Evolutionary conservation across 352 stramenopile genomes (phyloP), one percentile per base, ranked within the genome.

Genomic region (Lagenidium sp.): DNA sequence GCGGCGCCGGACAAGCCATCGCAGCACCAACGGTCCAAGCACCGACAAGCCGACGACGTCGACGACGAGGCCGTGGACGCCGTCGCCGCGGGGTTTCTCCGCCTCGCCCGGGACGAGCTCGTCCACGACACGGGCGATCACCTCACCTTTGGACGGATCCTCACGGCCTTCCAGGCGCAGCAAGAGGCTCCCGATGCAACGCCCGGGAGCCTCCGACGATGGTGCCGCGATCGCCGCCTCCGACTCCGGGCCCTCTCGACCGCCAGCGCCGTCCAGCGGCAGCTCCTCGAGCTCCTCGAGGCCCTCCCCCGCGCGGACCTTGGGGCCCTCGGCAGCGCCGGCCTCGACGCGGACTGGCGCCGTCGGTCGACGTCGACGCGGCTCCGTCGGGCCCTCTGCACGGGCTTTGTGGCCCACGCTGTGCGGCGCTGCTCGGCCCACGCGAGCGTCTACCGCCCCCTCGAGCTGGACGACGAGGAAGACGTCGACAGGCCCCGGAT

Each of bases 361-460:
- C 44, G 42, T 16, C 20, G 36, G 18, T 59, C 52, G 13, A 20
- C 21, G 10, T 38, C 50, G 1, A 53, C 55, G 15, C 44, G 55
- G 15, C 25, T 60, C 22, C 55, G 55, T 11, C 44, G 44, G 8
- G 48, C 50, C 4, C 21, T 55, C 2, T 86, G 72, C 23, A 66
- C 78, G 3, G 78, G 78, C 2, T 84, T 85, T 49, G 86, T 85
- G 43, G 61, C 71, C 38, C 74, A 91, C 43, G 71, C 65, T 8
- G 70, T 65, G 16, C 63, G 60, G 1, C 65, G 66, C 25, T 88
- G 75, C 42, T 74, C 71, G n/a, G 37, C 65, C 20, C 70, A 86
- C 37, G 71, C 66, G 16, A 47, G 10, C 0, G 63, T 88, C 8
- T 91, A 83, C 51, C 65, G 76, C 8, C 34, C 66, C 16, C 19